Evolutionary conservation across 2,329 filamentous ascomycete species (phyloP), one percentile per base, ranked within the genome.

Genomic region (Raffaelea albimanens): DNA sequence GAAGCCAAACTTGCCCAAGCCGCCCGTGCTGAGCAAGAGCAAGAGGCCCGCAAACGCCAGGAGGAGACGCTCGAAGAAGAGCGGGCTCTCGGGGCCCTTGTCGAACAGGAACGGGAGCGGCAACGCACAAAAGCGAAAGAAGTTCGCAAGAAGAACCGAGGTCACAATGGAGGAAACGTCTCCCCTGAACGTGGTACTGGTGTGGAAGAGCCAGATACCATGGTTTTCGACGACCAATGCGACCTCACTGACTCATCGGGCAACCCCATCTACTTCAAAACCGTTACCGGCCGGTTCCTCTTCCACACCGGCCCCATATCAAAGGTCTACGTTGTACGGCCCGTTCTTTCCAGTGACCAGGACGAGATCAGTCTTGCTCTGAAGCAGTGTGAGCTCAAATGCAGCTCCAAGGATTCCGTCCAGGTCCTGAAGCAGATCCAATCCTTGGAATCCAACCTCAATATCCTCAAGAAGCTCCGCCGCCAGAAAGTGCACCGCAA

Each of bases 401-500:
- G 78, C 10, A 72, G 67, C 23, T 69, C 70, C 3, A 76, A 76
- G 44, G 81, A 85, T 43, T 62, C 70, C 2, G 69, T 77, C 22
- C 74, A 80, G 18, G 80, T 88, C 59, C 89, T 89, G 58, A 83
- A 85, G 60, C 78, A 85, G 52, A 72, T 96, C 45, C 83, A 88
- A 58, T 73, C 75, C 8, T 75, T 95, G 21, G 90, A 96, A 62
- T 76, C 77, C 38, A 78, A 85, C 50, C 72, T 98, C 33, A 85
- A 91, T 54, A 72, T 78, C 10, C 68, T 94, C 45, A 93, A 87
- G 62, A 78, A 76, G 54, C 68, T 93, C 36, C 77, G 79, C 4
- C 87, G 95, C 59, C 75, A 79, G 18, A 87, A 88, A 57, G 67
- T 95, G 14, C 88, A 96, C 61, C 75, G 79, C 21, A 87, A 89